Evolutionary conservation across 2,329 filamentous ascomycete species (phyloP), one percentile per base, ranked within the genome.

Genomic region (Coniochaeta ligniaria): DNA sequence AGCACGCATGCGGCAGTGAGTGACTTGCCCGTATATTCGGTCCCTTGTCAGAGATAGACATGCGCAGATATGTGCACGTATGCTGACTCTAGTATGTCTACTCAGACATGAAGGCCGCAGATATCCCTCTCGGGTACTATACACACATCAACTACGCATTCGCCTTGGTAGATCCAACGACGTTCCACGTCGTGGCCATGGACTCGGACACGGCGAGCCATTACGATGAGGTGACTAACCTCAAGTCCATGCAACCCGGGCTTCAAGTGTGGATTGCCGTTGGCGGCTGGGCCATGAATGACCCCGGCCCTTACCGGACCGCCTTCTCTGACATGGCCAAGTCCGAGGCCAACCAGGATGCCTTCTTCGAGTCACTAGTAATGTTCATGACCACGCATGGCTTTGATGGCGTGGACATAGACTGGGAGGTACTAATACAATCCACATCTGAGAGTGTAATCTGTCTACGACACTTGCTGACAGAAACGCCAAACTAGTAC

Each of bases 101-200:
- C n/a, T 41, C 38, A 41, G 12, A 31, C 50, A 55, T 4, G n/a
- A 31, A 9, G 35, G 12, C 50, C 4, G 24, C 8, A 11, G 50
- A 55, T 7, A 3, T 55, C 9, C 4, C 4, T 5, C 50, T 68
- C 6, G 47, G 58, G 16, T 16, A 35, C 1, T 59, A 69, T 2
- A 71, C 68, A 1, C 68, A 75, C 59, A 12, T 73, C 8, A 62
- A 71, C 54, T 70, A 69, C 24, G 62, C 74, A 0, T 78, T 78
- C 62, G 69, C 64, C 3, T 73, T 67, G 43, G 69, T 77, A 60
- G 63, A 66, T n/a, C 72, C 73, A 0, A 58, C 57, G 0, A 63
- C 58, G 1, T 76, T 69, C 60, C 7, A 66, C 0, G 66, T 78
- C 26, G 60, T 62, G 24, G 58, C 65, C 2, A 75, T 75, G 68